Conservation (phyloP, 192 early-diverging fungal genomes). For the Gryganskiella cystojenkinii region DNA sequence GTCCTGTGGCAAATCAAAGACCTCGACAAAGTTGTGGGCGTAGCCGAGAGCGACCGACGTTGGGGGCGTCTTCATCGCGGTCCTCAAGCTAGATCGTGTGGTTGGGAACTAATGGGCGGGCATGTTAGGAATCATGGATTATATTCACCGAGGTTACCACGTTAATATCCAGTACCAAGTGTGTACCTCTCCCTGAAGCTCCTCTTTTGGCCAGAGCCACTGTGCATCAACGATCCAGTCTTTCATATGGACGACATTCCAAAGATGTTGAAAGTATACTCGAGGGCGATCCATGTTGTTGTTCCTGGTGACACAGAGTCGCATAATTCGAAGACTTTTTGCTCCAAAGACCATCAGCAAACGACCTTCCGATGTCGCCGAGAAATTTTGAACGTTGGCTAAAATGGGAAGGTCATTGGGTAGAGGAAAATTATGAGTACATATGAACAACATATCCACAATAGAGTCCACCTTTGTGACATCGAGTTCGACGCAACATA, state of each 20-base stretch:
- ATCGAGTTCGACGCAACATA: conserved; percentile 43
- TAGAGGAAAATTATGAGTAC: too few relatives aligned
- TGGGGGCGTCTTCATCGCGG: conserved; percentile 20
- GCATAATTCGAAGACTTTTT: conserved; percentile 45
- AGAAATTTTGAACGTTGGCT: conserved; percentile 38
- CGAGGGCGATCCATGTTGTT: background rate
- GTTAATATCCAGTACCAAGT: background rate
- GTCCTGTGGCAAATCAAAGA: conserved; percentile 57
- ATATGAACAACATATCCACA: too few relatives aligned
- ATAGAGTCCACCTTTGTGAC: too few relatives aligned
- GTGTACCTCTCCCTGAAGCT: conserved; percentile 22
- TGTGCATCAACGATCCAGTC: conserved; percentile 87
- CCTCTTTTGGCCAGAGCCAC: conserved; percentile 65
- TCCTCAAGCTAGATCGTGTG: conserved; percentile 18
- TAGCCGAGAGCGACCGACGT: conserved; percentile 70
- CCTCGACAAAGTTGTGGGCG: conserved; percentile 79
- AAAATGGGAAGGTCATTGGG: conserved; percentile 5
- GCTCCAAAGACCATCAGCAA: conserved; percentile 53
- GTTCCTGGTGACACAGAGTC: conserved; percentile 12
- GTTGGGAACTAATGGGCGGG: conserved; percentile 7
- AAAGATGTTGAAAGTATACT: conserved; percentile 27
- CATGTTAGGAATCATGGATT: background rate
- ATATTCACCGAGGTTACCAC: background rate
- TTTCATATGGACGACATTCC: conserved; percentile 55
- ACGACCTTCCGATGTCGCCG: conserved; percentile 17